A percentile compares a stretch with the other conserved stretches of the same genome.
These are phyloP conservation scores for Nigrospora osmanthi DNA, from an alignment of 2,329 filamentous ascomycete species.

Conservation along the genomic window DNA sequence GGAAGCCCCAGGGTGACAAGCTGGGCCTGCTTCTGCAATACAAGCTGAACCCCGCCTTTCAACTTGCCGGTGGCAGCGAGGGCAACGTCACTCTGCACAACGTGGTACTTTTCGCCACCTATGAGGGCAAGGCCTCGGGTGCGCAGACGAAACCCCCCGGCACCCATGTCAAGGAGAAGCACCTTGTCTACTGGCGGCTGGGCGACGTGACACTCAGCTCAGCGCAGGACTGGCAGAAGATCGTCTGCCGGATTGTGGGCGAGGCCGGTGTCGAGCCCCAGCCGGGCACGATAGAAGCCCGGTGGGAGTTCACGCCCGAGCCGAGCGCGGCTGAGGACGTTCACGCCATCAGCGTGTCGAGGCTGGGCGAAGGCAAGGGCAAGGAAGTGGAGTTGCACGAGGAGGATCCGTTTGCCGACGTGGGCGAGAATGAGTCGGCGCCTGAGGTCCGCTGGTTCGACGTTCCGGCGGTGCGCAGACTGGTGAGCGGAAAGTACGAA, in stretches of 20 bases:
- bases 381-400: slow-evolving; percentile 30
- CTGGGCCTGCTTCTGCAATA: slow-evolving; percentile 83
- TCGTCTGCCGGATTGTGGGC: slow-evolving; percentile 72
- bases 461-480: slow-evolving; percentile 57
- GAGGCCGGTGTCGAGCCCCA: slow-evolving; percentile 64
- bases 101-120: slow-evolving; percentile 63
- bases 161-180: slow-evolving; percentile 71
- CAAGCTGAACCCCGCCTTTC: slow-evolving; percentile 65
- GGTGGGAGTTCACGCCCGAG: slow-evolving; percentile 56
- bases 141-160: slow-evolving; percentile 74
- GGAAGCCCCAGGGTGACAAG: slow-evolving; percentile 80
- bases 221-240: slow-evolving; percentile 58
- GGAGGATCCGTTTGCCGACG: slow-evolving; percentile 67
- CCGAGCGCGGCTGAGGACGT: slow-evolving; percentile 32
- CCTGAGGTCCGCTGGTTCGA: slow-evolving; percentile 50
- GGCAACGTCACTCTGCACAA: slow-evolving; percentile 60
- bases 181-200: slow-evolving; percentile 72
- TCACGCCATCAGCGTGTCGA: slow-evolving; percentile 53
- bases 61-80: slow-evolving; percentile 27
- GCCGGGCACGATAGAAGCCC: slow-evolving; percentile 71
- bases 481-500: slow-evolving; percentile 72
- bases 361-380: slow-evolving; percentile 39
- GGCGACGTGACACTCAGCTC: slow-evolving; percentile 64
- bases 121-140: slow-evolving; percentile 59
- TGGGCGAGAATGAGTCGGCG: slow-evolving; percentile 16